A percentile compares a stretch with the other conserved stretches of the same genome.
phyloP scores from a whole-genome alignment of 352 stramenopile genomes.

The Phytophthora macrochlamydospora region DNA sequence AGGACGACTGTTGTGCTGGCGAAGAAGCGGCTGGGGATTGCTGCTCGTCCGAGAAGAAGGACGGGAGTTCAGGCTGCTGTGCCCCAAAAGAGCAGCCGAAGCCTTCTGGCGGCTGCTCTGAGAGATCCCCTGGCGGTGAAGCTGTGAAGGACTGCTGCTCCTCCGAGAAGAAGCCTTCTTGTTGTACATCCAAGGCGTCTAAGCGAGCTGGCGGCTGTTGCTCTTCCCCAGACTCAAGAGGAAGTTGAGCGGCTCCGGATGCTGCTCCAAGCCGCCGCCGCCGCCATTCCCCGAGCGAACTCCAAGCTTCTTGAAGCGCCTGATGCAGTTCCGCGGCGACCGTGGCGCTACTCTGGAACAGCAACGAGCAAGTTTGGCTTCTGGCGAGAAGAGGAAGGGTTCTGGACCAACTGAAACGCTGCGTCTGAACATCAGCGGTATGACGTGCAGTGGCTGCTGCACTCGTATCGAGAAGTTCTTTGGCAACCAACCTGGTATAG shows the following conservation, averaged over 20 bases:
- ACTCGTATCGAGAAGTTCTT: constrained; percentile 85
- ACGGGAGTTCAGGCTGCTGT: not conserved
- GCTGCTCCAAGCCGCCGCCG: constrained; percentile 18
- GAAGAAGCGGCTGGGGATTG: not conserved
- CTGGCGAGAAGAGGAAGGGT: constrained; percentile 11
- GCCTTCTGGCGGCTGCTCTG: not conserved
- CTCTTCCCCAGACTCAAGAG: constrained; percentile 13
- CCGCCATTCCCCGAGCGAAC: constrained; percentile 15
- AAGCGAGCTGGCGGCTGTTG: constrained; percentile 16
- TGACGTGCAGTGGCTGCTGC: constrained; percentile 90
- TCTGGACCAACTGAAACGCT: constrained; percentile 32
- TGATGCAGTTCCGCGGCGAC: constrained; percentile 45
- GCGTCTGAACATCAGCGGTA: constrained; percentile 72
- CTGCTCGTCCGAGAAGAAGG: not conserved
- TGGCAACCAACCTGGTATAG: constrained; percentile 52
- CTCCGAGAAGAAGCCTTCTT: not conserved
- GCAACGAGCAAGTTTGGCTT: constrained; percentile 14
- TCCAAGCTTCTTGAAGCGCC: constrained; percentile 46
- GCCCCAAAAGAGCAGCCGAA: constrained; percentile 6
- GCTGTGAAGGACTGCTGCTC: constrained; percentile 4
- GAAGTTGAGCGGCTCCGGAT: constrained; percentile 16
- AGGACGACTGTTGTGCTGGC: not conserved
- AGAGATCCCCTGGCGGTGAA: not conserved
- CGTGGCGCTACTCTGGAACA: constrained; percentile 36
- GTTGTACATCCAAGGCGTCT: not conserved